Evolutionary conservation across 306 rosid species (phyloP).

Genomic region (Psophocarpus tetragonolobus): DNA sequence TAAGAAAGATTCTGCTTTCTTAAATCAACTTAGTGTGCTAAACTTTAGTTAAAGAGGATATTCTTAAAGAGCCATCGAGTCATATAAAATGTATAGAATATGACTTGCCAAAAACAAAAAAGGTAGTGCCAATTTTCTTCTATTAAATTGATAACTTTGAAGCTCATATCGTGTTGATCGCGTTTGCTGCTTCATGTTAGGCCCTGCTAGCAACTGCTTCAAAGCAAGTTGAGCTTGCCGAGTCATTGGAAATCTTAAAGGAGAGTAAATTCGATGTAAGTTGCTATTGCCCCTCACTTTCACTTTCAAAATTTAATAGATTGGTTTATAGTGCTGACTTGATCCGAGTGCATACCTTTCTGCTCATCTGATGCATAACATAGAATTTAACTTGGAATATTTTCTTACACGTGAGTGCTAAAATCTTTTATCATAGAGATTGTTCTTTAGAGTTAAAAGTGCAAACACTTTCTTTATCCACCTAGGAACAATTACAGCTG

Average conservation of each 20-base stretch:
- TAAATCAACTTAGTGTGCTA: too few relatives aligned
- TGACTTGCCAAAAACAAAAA: constrained; percentile 93
- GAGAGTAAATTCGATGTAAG: constrained; percentile 61
- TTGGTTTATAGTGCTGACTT: not conserved
- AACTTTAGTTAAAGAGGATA: constrained; percentile 86
- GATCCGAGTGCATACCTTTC: constrained; percentile 2
- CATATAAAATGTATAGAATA: constrained; percentile 87
- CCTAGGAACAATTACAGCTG: not conserved
- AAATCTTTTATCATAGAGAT: not conserved
- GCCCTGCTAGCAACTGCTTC: constrained; percentile 88
- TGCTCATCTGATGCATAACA: constrained; percentile 2
- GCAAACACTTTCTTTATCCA: not conserved
- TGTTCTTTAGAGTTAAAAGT: not conserved
- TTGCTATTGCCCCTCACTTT: constrained; percentile 28
- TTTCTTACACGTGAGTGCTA: not conserved
- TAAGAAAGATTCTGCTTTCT: too few relatives aligned
- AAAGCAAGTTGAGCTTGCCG: constrained; percentile 91
- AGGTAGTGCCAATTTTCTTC: constrained; percentile 53
- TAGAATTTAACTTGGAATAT: not conserved
- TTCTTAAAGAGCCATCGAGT: constrained; percentile 82
- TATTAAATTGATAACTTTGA: constrained; percentile 18
- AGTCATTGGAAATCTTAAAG: constrained; percentile 74
- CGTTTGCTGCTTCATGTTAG: constrained; percentile 46
- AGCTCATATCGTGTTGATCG: constrained; percentile 35
- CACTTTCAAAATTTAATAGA: constrained; percentile 10